Evolutionary conservation across 2,329 filamentous ascomycete genomes (phyloP).

Genomic region (Exophiala oligosperma): DNA sequence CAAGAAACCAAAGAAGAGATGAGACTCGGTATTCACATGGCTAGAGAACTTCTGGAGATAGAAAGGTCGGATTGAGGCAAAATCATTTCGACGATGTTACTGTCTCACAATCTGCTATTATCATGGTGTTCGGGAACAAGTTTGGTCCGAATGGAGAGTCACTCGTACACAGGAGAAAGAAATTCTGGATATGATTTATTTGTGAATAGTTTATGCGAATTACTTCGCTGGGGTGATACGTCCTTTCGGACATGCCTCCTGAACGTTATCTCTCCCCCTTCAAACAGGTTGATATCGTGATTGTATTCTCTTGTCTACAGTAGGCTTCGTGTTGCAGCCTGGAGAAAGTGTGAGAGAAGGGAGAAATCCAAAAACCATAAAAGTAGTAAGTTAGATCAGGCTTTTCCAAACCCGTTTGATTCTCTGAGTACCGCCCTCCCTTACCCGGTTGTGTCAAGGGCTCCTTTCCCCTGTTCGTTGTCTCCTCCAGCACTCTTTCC

Average conservation of each 20-base stretch:
- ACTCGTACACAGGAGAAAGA: not conserved
- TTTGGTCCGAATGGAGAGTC: not conserved
- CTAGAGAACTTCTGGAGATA: not conserved
- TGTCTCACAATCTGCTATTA: not conserved
- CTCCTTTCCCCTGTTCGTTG: not conserved
- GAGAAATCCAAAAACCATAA: conserved; percentile 3
- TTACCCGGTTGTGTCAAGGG: not conserved
- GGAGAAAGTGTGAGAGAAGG: not conserved
- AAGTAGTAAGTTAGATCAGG: conserved; percentile 11
- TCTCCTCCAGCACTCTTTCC: not conserved
- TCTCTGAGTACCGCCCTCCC: too few species aligned
- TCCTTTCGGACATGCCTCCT: not conserved
- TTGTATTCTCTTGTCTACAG: not conserved
- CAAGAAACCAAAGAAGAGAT: not conserved
- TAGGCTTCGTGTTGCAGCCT: conserved; percentile 1
- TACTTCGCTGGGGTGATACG: not conserved
- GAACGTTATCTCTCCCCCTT: not conserved
- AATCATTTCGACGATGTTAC: not conserved
- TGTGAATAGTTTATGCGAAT: not conserved
- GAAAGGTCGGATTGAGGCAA: not conserved
- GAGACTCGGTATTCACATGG: conserved; percentile 3
- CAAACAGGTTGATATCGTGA: not conserved
- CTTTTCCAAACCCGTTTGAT: conserved; percentile 7
- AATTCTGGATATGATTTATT: not conserved
- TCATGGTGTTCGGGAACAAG: not conserved